phyloP scores from a whole-genome alignment of 1,139 yeast genomes.

The Debaryomyces udenii region DNA sequence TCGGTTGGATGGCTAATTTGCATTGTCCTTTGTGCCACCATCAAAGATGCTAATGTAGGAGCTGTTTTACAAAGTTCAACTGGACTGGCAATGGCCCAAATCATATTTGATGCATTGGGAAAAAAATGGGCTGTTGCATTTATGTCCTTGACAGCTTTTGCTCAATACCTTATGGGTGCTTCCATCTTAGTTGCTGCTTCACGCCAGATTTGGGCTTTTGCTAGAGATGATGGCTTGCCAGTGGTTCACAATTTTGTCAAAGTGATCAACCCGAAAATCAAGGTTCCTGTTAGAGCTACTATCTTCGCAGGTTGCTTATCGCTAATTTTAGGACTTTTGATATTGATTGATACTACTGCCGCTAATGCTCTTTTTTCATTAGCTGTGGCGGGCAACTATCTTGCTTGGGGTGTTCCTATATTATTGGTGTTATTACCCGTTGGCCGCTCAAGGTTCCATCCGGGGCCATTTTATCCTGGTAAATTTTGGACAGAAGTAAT shows the following conservation, averaged over 20 bases:
- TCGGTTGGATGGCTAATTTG: slow-evolving; percentile 25
- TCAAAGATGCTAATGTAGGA: slow-evolving; percentile 24
- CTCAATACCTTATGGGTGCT: slow-evolving; percentile 68
- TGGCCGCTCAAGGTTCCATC: slow-evolving; percentile 52
- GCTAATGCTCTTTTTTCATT: slow-evolving; percentile 61
- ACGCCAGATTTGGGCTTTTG: slow-evolving; percentile 40
- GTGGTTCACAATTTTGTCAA: slow-evolving; percentile 37
- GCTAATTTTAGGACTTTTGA: slow-evolving; percentile 51
- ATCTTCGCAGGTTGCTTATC: slow-evolving; percentile 47
- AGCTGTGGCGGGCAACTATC: slow-evolving; percentile 61
- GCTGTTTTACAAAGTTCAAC: slow-evolving; percentile 20
- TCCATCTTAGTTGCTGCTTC: slow-evolving; percentile 40
- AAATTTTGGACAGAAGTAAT: slow-evolving; percentile 33
- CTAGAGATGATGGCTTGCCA: slow-evolving; percentile 24
- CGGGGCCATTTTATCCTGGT: slow-evolving; percentile 56
- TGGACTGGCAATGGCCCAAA: slow-evolving; percentile 67
- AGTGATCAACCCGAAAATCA: slow-evolving; percentile 48
- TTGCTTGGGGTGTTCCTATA: slow-evolving; percentile 64
- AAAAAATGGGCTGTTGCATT: slow-evolving; percentile 70
- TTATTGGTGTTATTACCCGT: slow-evolving; percentile 44
- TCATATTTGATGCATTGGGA: slow-evolving; percentile 66
- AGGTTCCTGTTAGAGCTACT: slow-evolving; percentile 61
- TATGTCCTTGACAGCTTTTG: slow-evolving; percentile 59
- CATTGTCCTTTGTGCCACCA: slow-evolving; percentile 23
- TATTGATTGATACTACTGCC: slow-evolving; percentile 58